phyloP scores from a whole-genome alignment of 129 eudicot genomes.

The Flaveria bidentis region DNA sequence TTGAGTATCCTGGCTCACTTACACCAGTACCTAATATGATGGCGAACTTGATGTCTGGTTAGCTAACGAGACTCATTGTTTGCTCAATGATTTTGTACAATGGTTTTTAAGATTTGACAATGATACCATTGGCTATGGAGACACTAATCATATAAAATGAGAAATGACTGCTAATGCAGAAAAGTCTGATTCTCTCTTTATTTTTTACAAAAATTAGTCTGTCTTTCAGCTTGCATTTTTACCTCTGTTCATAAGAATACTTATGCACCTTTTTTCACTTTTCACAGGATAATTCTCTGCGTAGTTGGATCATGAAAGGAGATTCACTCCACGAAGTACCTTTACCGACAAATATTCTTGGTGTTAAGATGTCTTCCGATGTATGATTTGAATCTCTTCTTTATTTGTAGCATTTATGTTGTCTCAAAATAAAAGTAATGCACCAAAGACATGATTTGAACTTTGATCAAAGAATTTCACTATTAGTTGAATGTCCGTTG shows the following conservation, averaged over 20 bases:
- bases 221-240: conserved; percentile 10
- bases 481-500: neutral
- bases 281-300: conserved; percentile 70
- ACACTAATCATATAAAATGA: conserved; percentile 20
- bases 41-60: too few species aligned
- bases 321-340: conserved; percentile 57
- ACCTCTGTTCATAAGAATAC: conserved; percentile 7
- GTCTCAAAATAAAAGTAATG: conserved; percentile 1
- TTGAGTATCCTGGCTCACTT: too few species aligned
- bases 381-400: conserved; percentile 42
- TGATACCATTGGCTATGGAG: conserved; percentile 8
- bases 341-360: conserved; percentile 68
- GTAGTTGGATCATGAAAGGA: conserved; percentile 64
- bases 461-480: neutral
- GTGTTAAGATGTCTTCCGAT: conserved; percentile 59
- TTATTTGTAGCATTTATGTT: neutral
- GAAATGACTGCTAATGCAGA: neutral
- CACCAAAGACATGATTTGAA: conserved; percentile 8
- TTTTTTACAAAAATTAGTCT: neutral
- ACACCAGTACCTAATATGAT: too few species aligned
- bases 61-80: too few species aligned
- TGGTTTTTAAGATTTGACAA: neutral
- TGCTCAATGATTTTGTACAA: too few species aligned
- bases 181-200: neutral
- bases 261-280: neutral